phyloP scores from a whole-genome alignment of 1,139 yeast species.

The Suhomyces ambrosiae region DNA sequence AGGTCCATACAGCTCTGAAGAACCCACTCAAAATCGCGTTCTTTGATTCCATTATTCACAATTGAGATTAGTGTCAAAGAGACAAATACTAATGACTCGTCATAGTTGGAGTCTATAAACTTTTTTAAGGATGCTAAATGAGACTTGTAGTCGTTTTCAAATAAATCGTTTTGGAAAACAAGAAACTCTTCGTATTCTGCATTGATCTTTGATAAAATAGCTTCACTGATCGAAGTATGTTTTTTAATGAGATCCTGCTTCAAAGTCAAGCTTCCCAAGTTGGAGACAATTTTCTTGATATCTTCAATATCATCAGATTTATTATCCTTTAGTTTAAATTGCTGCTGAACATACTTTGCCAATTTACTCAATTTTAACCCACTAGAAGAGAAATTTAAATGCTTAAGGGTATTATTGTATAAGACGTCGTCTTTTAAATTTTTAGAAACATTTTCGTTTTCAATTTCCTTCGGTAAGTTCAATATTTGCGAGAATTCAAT shows the following conservation, averaged over 20 bases:
- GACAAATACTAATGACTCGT: conserved; percentile 46
- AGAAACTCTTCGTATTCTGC: conserved; percentile 55
- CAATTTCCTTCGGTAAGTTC: conserved; percentile 22
- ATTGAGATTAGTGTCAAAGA: conserved; percentile 57
- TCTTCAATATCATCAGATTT: conserved; percentile 54
- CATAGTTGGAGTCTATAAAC: conserved; percentile 38
- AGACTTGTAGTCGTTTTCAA: conserved; percentile 58
- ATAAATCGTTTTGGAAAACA: conserved; percentile 73
- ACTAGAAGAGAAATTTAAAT: conserved; percentile 76
- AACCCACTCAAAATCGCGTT: conserved; percentile 54
- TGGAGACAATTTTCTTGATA: conserved; percentile 71
- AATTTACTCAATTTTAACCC: conserved; percentile 71
- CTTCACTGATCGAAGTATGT: conserved; percentile 78
- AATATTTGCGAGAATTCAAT: conserved; percentile 27
- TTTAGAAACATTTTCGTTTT: conserved; percentile 3
- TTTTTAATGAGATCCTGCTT: conserved; percentile 70
- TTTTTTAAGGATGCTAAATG: conserved; percentile 51
- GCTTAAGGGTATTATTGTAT: conserved; percentile 49
- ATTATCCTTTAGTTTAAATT: conserved; percentile 63
- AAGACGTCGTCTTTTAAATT: conserved; percentile 10
- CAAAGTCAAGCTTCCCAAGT: conserved; percentile 65
- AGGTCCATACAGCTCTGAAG: conserved; percentile 54
- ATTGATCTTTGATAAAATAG: conserved; percentile 57
- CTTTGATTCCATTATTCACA: conserved; percentile 65
- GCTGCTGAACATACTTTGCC: conserved; percentile 71